Conservation (phyloP, 495 filamentous ascomycete genomes). For the Margaritispora aquatica region DNA sequence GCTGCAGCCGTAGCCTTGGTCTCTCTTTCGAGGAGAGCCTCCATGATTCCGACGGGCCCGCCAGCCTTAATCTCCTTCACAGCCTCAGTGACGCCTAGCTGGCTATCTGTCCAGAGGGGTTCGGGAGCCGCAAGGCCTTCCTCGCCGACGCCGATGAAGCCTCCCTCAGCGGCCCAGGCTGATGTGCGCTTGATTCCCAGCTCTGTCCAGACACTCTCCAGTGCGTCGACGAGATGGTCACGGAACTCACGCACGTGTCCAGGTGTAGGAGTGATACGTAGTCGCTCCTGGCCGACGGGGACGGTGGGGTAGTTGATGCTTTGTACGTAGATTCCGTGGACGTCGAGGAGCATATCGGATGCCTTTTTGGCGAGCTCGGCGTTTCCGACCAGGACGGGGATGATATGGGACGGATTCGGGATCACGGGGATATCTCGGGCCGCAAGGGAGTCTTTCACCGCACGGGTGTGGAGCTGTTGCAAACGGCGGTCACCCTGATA, state of each 20-base stretch:
- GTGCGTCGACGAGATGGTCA: conserved; percentile 75
- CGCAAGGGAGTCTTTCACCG: conserved; percentile 74
- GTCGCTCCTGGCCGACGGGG: conserved; percentile 88
- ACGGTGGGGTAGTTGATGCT: conserved; percentile 99
- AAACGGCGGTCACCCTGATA: conserved; percentile 78
- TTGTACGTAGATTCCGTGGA: conserved; percentile 93
- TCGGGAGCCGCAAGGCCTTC: conserved; percentile 49
- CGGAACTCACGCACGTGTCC: conserved; percentile 79
- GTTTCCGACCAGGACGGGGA: conserved; percentile 89
- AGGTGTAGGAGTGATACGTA: conserved; percentile 92
- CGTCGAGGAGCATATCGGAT: conserved; percentile 77
- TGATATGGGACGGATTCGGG: conserved; percentile 93
- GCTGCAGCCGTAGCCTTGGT: conserved; percentile 30
- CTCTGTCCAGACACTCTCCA: conserved; percentile 81
- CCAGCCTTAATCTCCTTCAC: conserved; percentile 44
- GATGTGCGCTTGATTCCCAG: conserved; percentile 85
- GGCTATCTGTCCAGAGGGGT: conserved; percentile 81
- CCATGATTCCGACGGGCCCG: conserved; percentile 32
- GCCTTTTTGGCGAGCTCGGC: conserved; percentile 90
- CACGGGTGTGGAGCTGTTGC: conserved; percentile 92
- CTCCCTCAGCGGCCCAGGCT: conserved; percentile 86
- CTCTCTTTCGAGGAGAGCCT: conserved; percentile 36
- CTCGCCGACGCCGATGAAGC: conserved; percentile 88
- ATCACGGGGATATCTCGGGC: conserved; percentile 91
- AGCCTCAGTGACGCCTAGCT: conserved; percentile 64